A percentile compares a stretch with the other conserved stretches of the same genome.
These are phyloP conservation scores for Coniosporium apollinis DNA, from an alignment of 495 filamentous ascomycete genomes.

Conservation along the genomic window DNA sequence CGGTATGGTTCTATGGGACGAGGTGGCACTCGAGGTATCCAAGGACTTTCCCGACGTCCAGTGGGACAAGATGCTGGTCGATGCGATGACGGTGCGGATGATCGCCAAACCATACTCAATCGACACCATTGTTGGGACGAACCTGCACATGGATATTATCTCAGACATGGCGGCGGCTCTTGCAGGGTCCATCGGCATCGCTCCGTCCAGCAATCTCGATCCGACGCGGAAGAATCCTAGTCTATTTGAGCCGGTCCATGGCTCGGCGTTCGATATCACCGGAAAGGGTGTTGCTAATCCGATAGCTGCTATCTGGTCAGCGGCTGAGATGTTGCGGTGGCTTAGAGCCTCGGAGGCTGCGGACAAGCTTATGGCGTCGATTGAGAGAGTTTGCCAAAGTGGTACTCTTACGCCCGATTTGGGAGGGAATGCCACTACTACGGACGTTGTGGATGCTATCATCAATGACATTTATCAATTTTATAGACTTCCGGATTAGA, in stretches of 20 bases:
- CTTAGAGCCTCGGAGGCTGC: slow-evolving; percentile 38
- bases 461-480: no score
- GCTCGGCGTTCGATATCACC: slow-evolving; percentile 51
- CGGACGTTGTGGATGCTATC: slow-evolving; percentile 43
- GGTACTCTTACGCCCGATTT: slow-evolving; percentile 44
- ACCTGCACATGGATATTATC: slow-evolving; percentile 26
- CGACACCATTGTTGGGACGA: slow-evolving; percentile 28
- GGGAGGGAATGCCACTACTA: slow-evolving; percentile 36
- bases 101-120: slow-evolving; percentile 20
- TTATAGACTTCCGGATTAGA: no score
- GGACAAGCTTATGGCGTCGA: slow-evolving; percentile 35
- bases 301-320: slow-evolving; percentile 52
- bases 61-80: slow-evolving; percentile 27
- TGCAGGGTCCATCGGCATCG: slow-evolving; percentile 23
- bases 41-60: slow-evolving; percentile 22
- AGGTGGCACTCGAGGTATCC: slow-evolving; percentile 19
- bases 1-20: slow-evolving; percentile 28
- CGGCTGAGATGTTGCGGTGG: slow-evolving; percentile 52
- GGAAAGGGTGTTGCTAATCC: slow-evolving; percentile 59
- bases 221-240: slow-evolving; percentile 41
- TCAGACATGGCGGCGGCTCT: slow-evolving; percentile 32
- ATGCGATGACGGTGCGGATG: slow-evolving; percentile 28
- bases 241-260: slow-evolving; percentile 56
- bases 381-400: slow-evolving; percentile 42
- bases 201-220: slow-evolving; percentile 46